Base-by-base conservation (phyloP, 768 basidiomycete species). In the Leucosporidium yakuticum region DNA sequence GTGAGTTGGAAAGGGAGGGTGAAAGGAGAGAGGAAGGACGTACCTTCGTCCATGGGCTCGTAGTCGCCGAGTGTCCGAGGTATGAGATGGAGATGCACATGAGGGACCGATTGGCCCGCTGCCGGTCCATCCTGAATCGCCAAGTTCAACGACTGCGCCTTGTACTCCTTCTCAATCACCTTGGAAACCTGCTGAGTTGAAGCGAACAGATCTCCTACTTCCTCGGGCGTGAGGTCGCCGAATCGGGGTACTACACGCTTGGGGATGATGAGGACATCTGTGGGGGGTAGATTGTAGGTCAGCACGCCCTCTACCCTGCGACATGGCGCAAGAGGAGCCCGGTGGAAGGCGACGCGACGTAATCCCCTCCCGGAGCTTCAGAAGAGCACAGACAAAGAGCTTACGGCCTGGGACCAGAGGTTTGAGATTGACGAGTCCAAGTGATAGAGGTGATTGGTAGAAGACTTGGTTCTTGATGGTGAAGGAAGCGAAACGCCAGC, bases 391-490 rank as follows among this genome's bases (percentile, higher is more conserved):
- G 31, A 50, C 34, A 57, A 29, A 48, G 31, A 50, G 84, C 90
- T 80, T 79, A 98, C 95, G 93, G 58, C 93, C 93, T 50, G 92
- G 91, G 14, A 94, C 86, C 72, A 96, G 87, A 1, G 94, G 95
- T 74, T 92, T 96, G 69, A 96, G 85, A 77, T 98, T 98, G 56
- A 97, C 94, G 69, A 96, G 88, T 2, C 90, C 95, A 15, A 66
- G 15, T 1, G 63, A 60, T 2, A 63, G 31, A 0, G 62, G 21
- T 12, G 63, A 68, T 34, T 64, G 67, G 60, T 61, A 72, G 64
- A 72, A 72, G 62, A 72, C 62, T 21, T 71, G 70, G 59, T 68
- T 65, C n/a, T 61, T 44, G 51, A 71, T 68, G 7, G 48, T 47
- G 64, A 71, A 71, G 21, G 61, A 60, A 2, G 70, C 67, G 64